Conservation (phyloP, 305 asterid genomes). For the Rubia peregrina region DNA sequence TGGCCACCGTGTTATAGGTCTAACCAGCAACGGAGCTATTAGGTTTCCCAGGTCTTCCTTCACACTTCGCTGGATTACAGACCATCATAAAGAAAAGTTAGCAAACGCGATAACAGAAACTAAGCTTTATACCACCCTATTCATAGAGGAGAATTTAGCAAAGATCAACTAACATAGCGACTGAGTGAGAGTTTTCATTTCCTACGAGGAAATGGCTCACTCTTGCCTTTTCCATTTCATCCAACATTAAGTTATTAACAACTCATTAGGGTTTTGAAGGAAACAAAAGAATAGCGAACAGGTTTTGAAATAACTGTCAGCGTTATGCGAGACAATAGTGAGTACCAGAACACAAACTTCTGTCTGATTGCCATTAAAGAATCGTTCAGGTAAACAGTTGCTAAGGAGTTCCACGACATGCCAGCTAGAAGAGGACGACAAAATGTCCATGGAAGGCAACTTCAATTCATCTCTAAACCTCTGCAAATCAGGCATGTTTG, state of each 20-base stretch:
- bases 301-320: too few species aligned
- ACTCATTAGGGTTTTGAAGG: not conserved
- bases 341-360: slow-evolving; percentile 68
- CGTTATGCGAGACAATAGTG: slow-evolving; percentile 3
- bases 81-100: slow-evolving; percentile 11
- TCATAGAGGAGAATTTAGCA: not conserved
- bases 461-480: slow-evolving; percentile 48
- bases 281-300: not conserved
- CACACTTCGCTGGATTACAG: slow-evolving; percentile 52
- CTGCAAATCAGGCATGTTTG: slow-evolving; percentile 70
- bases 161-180: too few species aligned
- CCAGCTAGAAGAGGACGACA: slow-evolving; percentile 66
- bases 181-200: not conserved
- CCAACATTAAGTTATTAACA: too few species aligned
- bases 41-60: slow-evolving; percentile 75
- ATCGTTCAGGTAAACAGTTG: slow-evolving; percentile 73
- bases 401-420: slow-evolving; percentile 65
- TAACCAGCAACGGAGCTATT: slow-evolving; percentile 60
- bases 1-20: slow-evolving; percentile 98
- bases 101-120: not conserved
- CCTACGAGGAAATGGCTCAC: too few species aligned
- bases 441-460: slow-evolving; percentile 42
- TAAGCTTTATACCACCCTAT: not conserved
- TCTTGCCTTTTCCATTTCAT: not conserved
- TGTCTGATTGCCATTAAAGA: slow-evolving; percentile 59